phyloP scores from a whole-genome alignment of 495 filamentous ascomycete genomes.

The Venustampulla echinocandica region DNA sequence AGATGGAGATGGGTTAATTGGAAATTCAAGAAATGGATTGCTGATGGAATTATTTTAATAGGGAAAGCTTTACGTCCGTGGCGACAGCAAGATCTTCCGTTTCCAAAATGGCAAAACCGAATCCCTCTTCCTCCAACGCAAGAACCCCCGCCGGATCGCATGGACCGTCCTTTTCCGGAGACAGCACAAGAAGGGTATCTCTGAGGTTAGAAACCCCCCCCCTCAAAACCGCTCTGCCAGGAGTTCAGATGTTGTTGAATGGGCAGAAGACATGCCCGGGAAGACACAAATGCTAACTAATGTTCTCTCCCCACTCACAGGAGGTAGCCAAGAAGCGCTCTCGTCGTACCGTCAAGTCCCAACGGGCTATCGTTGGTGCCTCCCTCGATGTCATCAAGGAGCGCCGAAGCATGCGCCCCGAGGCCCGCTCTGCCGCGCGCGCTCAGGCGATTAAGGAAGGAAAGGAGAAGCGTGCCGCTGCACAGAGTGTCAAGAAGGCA shows the following conservation, averaged over 20 bases:
- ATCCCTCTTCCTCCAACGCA: slow-evolving; percentile 98
- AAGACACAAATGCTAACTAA: not conserved
- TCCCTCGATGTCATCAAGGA: slow-evolving; percentile 99
- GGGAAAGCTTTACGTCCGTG: slow-evolving; percentile 98
- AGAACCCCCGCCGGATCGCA: slow-evolving; percentile 98
- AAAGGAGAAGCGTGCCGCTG: slow-evolving; percentile 93
- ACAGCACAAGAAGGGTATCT: slow-evolving; percentile 99
- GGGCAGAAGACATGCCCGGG: not conserved
- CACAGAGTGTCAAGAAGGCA: slow-evolving; percentile 88
- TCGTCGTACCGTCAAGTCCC: slow-evolving; percentile 94
- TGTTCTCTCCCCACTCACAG: slow-evolving; percentile 38
- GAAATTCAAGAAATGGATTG: no score
- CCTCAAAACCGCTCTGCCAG: slow-evolving; percentile 11
- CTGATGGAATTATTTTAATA: slow-evolving; percentile 35
- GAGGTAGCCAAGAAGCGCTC: slow-evolving; percentile 99
- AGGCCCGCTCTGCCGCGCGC: slow-evolving; percentile 89
- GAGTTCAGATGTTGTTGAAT: not conserved
- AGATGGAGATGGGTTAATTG: slow-evolving; percentile 6
- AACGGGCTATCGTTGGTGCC: slow-evolving; percentile 98
- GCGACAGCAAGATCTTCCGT: slow-evolving; percentile 99
- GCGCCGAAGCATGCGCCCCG: slow-evolving; percentile 83
- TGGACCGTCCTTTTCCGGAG: slow-evolving; percentile 97
- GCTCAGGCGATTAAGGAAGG: slow-evolving; percentile 82
- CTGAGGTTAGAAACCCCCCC: slow-evolving; percentile 70
- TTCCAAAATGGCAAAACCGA: slow-evolving; percentile 99